Evolutionary conservation across 169 alveolate genomes (phyloP).

Genomic region (Prorocentrum cordatum): DNA sequence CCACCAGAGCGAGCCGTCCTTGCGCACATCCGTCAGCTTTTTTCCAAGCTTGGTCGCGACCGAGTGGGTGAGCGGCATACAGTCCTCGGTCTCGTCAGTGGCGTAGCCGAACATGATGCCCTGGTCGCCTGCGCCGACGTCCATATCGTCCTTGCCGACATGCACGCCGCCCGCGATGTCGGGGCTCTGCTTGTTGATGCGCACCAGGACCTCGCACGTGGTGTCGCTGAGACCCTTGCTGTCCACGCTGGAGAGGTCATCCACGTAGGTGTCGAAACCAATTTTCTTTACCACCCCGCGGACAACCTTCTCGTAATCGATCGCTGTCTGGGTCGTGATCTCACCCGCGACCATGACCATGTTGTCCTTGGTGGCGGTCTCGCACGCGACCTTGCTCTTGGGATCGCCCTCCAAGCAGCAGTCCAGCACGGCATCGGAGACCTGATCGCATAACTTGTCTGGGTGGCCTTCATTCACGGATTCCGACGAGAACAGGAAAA

Average conservation of each 20-base stretch:
- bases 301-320: constrained; percentile 91
- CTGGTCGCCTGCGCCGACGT: constrained; percentile 96
- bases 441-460: constrained; percentile 98
- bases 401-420: constrained; percentile 92
- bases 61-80: constrained; percentile 95
- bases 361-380: constrained; percentile 91
- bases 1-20: constrained; percentile 84
- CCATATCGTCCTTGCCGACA: constrained; percentile 72
- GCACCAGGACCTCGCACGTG: constrained; percentile 86
- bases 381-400: constrained; percentile 87
- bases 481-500: too few relatives aligned
- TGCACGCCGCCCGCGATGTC: constrained; percentile 97
- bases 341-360: constrained; percentile 96
- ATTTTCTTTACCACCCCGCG: constrained; percentile 82
- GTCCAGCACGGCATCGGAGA: constrained; percentile 97
- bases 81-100: constrained; percentile 90
- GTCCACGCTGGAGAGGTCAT: constrained; percentile 56
- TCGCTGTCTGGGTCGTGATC: constrained; percentile 87
- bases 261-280: constrained; percentile 78
- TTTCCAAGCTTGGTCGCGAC: constrained; percentile 89
- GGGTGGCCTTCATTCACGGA: too few relatives aligned
- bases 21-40: constrained; percentile 88
- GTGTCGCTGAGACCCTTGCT: constrained; percentile 89
- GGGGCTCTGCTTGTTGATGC: constrained; percentile 89
- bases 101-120: constrained; percentile 99